Evolutionary conservation across 306 rosid genomes (phyloP).

Genomic region (Prunus persica): Prunus_persica_NCBIv2 NC_034011.1:10862501-10863000

Average conservation of each 20-base stretch:
- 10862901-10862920: no score
- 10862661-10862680: constrained; percentile 51
- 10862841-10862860: no score
- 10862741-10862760: constrained; percentile 45
- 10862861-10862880: no score
- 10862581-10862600: constrained; percentile 40
- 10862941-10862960: no score
- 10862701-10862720: constrained; percentile 41
- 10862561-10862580: constrained; percentile 38
- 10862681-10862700: constrained; percentile 53
- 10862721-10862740: constrained; percentile 37
- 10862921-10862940: no score
- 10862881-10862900: no score
- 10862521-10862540: constrained; percentile 44
- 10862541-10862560: constrained; percentile 37
- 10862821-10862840: no score
- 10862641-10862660: constrained; percentile 27
- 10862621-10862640: constrained; percentile 48
- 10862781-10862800: constrained; percentile 24
- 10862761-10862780: constrained; percentile 46
- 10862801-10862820: no score
- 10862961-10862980: no score
- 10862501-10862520: constrained; percentile 34
- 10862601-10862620: constrained; percentile 39
- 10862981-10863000: no score